Evolutionary conservation across 192 early-diverging fungal genomes (phyloP).

Genomic region (Entomortierella lignicola): DNA sequence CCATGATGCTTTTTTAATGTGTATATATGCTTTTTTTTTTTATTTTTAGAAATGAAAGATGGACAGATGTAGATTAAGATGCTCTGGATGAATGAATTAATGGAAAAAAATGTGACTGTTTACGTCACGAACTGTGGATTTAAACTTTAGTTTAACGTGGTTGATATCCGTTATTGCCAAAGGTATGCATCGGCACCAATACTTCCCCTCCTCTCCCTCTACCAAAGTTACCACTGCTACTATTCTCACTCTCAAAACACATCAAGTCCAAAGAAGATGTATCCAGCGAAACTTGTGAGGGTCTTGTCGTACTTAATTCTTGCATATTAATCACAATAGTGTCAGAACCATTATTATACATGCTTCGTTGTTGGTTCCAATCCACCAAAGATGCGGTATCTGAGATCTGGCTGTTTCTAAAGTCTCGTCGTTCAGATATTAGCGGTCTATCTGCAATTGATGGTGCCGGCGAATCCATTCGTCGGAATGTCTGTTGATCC

Average conservation of each 20-base stretch:
- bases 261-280: slow-evolving; percentile 17
- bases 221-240: slow-evolving; percentile 17
- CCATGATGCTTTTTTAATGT: slow-evolving; percentile 17
- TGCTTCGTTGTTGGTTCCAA: slow-evolving; percentile 16
- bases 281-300: background rate
- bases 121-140: background rate
- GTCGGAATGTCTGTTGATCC: slow-evolving; percentile 24
- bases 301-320: background rate
- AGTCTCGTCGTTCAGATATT: slow-evolving; percentile 28
- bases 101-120: background rate
- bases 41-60: no score
- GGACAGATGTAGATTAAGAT: background rate
- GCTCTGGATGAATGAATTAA: background rate
- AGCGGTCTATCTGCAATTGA: slow-evolving; percentile 7
- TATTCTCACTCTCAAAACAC: slow-evolving; percentile 22
- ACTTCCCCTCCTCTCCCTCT: slow-evolving; percentile 50
- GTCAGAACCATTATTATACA: slow-evolving; percentile 2
- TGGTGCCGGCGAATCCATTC: slow-evolving; percentile 35
- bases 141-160: no score
- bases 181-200: slow-evolving; percentile 46
- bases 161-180: slow-evolving; percentile 17
- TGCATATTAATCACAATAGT: slow-evolving; percentile 37
- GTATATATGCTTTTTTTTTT: no score
- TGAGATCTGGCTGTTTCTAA: slow-evolving; percentile 38
- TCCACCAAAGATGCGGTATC: slow-evolving; percentile 39